phyloP scores from a whole-genome alignment of 2,329 filamentous ascomycete genomes.

The Ophiostoma pallidulum region DNA sequence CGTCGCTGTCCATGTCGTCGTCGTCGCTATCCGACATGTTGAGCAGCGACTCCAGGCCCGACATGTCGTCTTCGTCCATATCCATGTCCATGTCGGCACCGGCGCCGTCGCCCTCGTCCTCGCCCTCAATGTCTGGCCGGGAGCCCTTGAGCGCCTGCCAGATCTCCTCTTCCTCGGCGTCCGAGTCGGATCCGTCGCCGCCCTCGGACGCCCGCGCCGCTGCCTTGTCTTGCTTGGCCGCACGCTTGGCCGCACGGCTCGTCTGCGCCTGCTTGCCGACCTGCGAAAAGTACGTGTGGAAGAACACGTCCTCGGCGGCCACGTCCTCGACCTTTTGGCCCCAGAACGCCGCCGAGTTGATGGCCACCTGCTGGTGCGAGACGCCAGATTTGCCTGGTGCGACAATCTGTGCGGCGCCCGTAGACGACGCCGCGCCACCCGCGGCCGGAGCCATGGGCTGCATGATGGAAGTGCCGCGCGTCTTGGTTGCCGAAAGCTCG shows the following conservation, averaged over 20 bases:
- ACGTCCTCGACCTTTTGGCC: conserved; percentile 81
- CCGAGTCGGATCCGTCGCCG: conserved; percentile 42
- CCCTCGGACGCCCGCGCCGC: conserved; percentile 64
- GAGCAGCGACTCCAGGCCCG: conserved; percentile 22
- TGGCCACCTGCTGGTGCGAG: conserved; percentile 28
- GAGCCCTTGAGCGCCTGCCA: conserved; percentile 28
- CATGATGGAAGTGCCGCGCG: conserved; percentile 87
- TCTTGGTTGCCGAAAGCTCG: conserved; percentile 22
- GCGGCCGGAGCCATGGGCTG: conserved; percentile 66
- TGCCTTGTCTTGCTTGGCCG: conserved; percentile 39
- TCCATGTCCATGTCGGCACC: conserved; percentile 39
- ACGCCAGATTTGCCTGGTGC: conserved; percentile 41
- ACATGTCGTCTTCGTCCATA: conserved; percentile 34
- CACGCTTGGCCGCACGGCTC: conserved; percentile 40
- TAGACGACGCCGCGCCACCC: conserved; percentile 34
- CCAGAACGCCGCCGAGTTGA: conserved; percentile 90
- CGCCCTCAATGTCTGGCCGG: conserved; percentile 32
- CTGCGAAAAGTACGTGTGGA: conserved; percentile 90
- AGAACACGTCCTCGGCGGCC: conserved; percentile 88
- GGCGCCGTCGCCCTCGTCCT: conserved; percentile 41
- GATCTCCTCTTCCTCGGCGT: conserved; percentile 32
- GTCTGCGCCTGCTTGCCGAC: conserved; percentile 53
- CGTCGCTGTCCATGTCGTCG: conserved; percentile 28
- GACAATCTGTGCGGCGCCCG: conserved; percentile 39
- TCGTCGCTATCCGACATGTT: conserved; percentile 18